phyloP scores from a whole-genome alignment of 345 rosid genomes.

The Barbarea vulgaris region DNA sequence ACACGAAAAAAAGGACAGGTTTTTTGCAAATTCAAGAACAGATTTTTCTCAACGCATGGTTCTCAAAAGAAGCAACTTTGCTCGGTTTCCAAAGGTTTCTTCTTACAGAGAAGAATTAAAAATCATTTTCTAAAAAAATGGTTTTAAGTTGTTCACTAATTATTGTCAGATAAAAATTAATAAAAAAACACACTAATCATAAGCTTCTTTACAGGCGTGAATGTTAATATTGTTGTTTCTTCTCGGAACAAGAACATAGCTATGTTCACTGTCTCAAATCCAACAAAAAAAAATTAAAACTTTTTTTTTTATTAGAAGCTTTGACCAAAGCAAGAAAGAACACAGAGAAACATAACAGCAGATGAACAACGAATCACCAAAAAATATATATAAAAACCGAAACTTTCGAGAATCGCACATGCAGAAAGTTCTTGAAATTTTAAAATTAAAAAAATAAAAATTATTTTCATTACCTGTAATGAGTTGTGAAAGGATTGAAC shows the following conservation, averaged over 20 bases:
- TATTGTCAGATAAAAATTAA: constrained; percentile 28
- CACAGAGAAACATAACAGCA: constrained; percentile 38
- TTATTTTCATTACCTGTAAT: constrained; percentile 35
- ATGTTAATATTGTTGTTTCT: constrained; percentile 42
- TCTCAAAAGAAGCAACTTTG: constrained; percentile 77
- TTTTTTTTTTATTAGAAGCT: constrained; percentile 6
- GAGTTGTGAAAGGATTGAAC: constrained; percentile 34
- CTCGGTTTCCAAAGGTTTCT: constrained; percentile 63
- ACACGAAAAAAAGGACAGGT: constrained; percentile 14
- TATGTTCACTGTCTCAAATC: constrained; percentile 49
- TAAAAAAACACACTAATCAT: constrained; percentile 52
- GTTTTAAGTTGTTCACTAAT: constrained; percentile 26
- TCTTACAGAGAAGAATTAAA: constrained; percentile 25
- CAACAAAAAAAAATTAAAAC: neutral
- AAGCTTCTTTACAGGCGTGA: constrained; percentile 65
- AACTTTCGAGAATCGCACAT: constrained; percentile 35
- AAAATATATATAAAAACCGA: constrained; percentile 10
- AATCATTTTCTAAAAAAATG: neutral
- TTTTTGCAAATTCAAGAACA: constrained; percentile 26
- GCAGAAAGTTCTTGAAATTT: constrained; percentile 15
- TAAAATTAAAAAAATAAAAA: neutral
- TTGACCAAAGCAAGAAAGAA: constrained; percentile 37
- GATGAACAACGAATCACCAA: constrained; percentile 50
- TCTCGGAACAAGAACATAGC: constrained; percentile 53
- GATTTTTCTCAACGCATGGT: constrained; percentile 50